Base-by-base conservation (phyloP, 2,329 filamentous ascomycete genomes). In the Penicillium sp. region DNA sequence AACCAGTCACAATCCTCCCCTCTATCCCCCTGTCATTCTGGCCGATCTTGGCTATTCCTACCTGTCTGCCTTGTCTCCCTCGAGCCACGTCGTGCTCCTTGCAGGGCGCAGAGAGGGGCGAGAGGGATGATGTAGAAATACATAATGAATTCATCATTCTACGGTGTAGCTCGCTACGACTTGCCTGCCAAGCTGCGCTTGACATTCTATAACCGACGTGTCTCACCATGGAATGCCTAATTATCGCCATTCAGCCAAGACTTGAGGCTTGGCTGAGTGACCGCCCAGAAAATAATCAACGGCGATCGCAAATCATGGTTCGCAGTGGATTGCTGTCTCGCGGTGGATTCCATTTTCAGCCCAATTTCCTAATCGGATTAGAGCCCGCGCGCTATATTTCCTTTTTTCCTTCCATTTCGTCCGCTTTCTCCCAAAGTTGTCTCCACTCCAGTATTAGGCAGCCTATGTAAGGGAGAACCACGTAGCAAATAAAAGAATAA, bases 271-370 rank as follows among this genome's bases (percentile, higher is more conserved):
- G 47, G 52, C 46, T 33, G 29, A 42, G 37, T 24, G 26, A 39
- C 35, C 35, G 35, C 29, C 53, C 10, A 31, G n/a, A 13, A 13
- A 21, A 51, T 51, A 49, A 24, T 43, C n/a, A 50, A 42, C 21
- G 29, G 14, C 26, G 33, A 22, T 35, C 29, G 21, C 14, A 19
- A 22, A 35, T 37, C 47, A 37, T 50, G 48, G 48, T 27, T 50
- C 48, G 10, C 19, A 50, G 48, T 50, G 48, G 47, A 49, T 37
- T 42, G 13, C 1, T 35, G 16, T 37, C 55, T 55, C 52, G 56
- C 56, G 31, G 48, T 55, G n/a, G 22, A 58, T 39, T 58, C 52
- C 52, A 24, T 48, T 55, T 55, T n/a, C 42, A 55, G 52, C 52
- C 52, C 43, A 54, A 39, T 50, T 42, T 39, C 48, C 48, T 29